Percentiles rank a stretch among this genome's conserved stretches.
These are phyloP conservation scores for Termitomyces sp. DNA, from an alignment of 768 basidiomycete genomes.

Conservation along the genomic window DNA sequence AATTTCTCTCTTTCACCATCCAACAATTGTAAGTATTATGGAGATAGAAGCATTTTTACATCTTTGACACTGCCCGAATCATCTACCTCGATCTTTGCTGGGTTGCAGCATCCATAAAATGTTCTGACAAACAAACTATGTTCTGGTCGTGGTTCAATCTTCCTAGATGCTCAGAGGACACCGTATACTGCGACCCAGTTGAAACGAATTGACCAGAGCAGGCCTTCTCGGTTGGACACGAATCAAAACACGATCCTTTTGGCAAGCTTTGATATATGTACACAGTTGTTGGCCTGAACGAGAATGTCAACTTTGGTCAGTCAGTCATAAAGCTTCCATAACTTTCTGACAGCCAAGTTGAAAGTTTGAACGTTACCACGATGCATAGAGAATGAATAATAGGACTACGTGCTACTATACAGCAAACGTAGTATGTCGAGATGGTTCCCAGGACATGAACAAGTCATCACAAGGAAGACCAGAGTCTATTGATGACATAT, in stretches of 20 bases:
- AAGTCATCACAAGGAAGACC: conserved; percentile 45
- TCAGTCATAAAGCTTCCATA: neutral
- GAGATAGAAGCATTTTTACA: neutral
- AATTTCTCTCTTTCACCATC: neutral
- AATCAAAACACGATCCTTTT: too few relatives aligned
- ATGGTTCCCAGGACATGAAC: conserved; percentile 62
- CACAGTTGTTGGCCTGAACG: neutral
- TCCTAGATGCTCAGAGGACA: too few relatives aligned
- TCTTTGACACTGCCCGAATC: neutral
- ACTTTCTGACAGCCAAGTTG: too few relatives aligned
- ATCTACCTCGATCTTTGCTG: neutral
- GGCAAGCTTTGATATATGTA: too few relatives aligned
- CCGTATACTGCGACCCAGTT: neutral
- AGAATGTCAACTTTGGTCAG: neutral
- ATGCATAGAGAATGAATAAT: neutral
- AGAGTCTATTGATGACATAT: conserved; percentile 20
- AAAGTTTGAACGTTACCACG: too few relatives aligned
- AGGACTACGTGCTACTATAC: neutral
- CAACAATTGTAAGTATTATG: neutral
- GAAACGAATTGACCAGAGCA: too few relatives aligned
- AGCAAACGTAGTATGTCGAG: conserved; percentile 20
- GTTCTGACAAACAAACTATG: neutral
- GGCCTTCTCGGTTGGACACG: too few relatives aligned
- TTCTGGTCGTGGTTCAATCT: too few relatives aligned
- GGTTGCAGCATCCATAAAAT: neutral